Base-by-base conservation (phyloP, 2,329 filamentous ascomycete genomes). In the Fusarium sp. region DNA sequence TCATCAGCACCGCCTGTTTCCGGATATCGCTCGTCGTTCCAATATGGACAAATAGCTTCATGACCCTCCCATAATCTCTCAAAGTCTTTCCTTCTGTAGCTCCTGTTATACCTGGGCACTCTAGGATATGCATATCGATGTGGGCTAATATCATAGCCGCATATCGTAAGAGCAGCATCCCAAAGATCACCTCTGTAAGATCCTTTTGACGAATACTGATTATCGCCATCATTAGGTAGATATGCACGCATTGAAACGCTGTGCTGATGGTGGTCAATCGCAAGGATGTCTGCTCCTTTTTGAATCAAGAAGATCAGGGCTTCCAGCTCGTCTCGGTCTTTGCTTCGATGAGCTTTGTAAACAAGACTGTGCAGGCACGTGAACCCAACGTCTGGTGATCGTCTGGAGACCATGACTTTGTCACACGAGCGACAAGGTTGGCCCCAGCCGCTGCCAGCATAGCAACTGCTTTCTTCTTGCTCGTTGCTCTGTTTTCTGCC, bases 111-210 rank as follows among this genome's bases (percentile, higher is more conserved):
- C 15, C 47, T 58, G 8, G 69, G 44, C 1, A 56, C 31, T n/a
- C 71, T 44, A 0, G 70, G 62, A 17, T 68, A 62, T 4, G 29
- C 9, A 4, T 13, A 7, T n/a, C 69, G 53, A 18, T 60, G 56
- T 12, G 22, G 1, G 1, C 7, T 3, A 0, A 73, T 29, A 13
- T 65, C 53, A 12, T 72, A 54, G 1, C 66, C 69, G 8, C 69
- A 70, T 14, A 44, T 59, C 1, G 38, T 39, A 2, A 72, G 49
- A 17, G 62, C 53, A 7, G 62, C 65, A 25, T 73, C 71, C 71
- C 66, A 73, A 4, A 73, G 55, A 20, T 73, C 69, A 1, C 71
- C 71, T 17, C 55, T 45, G n/a, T 67, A 72, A 18, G 53, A 55
- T 5, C 65, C 66, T 9, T 46, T 66, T 6, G 60, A 58, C 3